Evolutionary conservation across 192 early-diverging fungal species (phyloP).

Genomic region (Coemansia interrupta): DNA sequence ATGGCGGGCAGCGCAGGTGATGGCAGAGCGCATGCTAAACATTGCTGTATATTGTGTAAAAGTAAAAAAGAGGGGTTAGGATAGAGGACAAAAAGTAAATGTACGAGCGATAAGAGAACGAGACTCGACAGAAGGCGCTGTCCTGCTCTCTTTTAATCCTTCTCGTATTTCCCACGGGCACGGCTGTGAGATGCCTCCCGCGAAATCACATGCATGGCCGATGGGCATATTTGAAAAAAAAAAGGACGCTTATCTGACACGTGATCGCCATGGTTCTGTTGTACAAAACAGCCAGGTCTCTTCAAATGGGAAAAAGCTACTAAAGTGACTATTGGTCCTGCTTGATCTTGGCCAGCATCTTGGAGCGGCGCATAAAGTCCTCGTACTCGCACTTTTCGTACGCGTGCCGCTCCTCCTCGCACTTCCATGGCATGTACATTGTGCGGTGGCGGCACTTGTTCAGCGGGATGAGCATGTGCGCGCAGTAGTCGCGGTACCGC

Average conservation of each 20-base stretch:
- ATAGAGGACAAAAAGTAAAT: background rate
- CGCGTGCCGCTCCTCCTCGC: constrained; percentile 78
- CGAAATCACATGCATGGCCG: background rate
- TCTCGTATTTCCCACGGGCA: background rate
- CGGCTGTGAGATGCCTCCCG: background rate
- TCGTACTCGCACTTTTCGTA: constrained; percentile 97
- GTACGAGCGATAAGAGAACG: background rate
- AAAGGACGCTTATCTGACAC: too few species aligned
- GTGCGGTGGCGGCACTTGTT: constrained; percentile 87
- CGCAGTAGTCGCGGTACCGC: constrained; percentile 90
- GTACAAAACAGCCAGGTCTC: too few species aligned
- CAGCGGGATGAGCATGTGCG: constrained; percentile 82
- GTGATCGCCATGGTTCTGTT: too few species aligned
- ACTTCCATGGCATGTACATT: constrained; percentile 91
- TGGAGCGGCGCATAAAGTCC: constrained; percentile 60
- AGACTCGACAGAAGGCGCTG: background rate
- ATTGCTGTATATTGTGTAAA: background rate
- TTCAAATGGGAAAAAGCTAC: background rate
- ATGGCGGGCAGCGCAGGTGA: constrained; percentile 8
- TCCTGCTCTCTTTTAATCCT: background rate
- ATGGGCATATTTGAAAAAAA: too few species aligned
- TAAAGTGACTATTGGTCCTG: constrained; percentile 24
- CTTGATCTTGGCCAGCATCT: constrained; percentile 47
- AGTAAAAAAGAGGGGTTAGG: background rate
- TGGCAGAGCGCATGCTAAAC: constrained; percentile 3